These are phyloP conservation scores for Acanthamoeba healyi DNA, from an alignment of 208 protist species.

Conservation along the genomic window DNA sequence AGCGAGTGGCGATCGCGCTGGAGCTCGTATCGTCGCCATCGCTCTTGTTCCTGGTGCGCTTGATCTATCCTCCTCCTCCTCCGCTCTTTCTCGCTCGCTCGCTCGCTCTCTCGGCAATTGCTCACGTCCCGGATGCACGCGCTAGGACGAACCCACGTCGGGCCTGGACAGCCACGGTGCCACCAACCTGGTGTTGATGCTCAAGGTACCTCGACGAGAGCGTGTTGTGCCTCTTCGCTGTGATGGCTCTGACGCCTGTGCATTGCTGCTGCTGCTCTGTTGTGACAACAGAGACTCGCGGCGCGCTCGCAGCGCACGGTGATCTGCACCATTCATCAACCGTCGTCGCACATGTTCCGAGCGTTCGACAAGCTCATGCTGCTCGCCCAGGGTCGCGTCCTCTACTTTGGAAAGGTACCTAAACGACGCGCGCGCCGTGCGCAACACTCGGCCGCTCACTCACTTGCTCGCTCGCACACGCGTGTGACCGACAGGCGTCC, in stretches of 20 bases:
- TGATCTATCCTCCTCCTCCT: too few relatives aligned
- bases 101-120: too few relatives aligned
- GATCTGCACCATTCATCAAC: constrained; percentile 73
- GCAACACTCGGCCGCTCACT: not conserved
- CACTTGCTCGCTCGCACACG: not conserved
- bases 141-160: constrained; percentile 56
- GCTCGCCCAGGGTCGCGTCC: constrained; percentile 70
- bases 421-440: not conserved
- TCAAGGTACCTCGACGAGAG: not conserved
- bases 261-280: not conserved
- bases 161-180: constrained; percentile 56
- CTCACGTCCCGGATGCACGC: not conserved
- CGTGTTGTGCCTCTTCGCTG: not conserved
- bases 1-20: constrained; percentile 34
- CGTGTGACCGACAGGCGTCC: not conserved
- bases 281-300: not conserved
- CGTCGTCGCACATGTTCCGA: constrained; percentile 79
- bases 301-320: not conserved
- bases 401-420: constrained; percentile 73
- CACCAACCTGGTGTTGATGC: constrained; percentile 21
- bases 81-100: too few relatives aligned
- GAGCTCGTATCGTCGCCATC: constrained; percentile 52
- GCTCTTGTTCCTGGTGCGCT: constrained; percentile 43
- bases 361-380: constrained; percentile 90
- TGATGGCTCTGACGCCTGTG: not conserved